phyloP scores from a whole-genome alignment of 169 alveolate species.

The Blepharisma undulans region DNA sequence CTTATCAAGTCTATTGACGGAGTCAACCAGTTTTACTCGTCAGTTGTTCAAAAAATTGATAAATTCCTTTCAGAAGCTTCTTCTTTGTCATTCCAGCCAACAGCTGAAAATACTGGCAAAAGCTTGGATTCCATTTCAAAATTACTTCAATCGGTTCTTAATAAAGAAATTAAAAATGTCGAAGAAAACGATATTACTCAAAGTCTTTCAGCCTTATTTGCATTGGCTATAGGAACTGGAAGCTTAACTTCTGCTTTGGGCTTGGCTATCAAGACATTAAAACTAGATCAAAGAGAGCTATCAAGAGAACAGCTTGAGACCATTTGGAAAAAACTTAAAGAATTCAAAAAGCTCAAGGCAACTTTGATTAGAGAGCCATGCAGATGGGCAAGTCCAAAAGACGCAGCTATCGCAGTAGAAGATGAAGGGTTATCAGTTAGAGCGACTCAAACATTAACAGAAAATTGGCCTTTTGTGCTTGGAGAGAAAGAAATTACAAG shows the following conservation, averaged over 20 bases:
- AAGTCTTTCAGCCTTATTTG: slow-evolving; percentile 19
- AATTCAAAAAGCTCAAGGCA: neutral
- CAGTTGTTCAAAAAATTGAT: too few species aligned
- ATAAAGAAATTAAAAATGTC: neutral
- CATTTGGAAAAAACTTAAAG: neutral
- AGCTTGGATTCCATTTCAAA: neutral
- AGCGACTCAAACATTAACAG: too few species aligned
- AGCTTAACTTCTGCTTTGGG: neutral
- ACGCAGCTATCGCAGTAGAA: neutral
- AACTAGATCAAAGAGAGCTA: neutral
- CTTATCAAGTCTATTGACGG: too few species aligned
- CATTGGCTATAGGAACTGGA: slow-evolving; percentile 6
- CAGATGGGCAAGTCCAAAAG: neutral
- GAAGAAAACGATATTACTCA: neutral
- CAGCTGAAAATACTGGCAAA: too few species aligned
- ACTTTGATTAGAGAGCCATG: neutral
- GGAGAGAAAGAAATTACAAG: neutral
- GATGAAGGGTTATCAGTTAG: neutral
- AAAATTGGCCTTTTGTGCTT: neutral
- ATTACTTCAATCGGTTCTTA: slow-evolving; percentile 1
- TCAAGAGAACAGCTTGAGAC: neutral
- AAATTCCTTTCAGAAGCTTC: too few species aligned
- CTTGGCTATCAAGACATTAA: neutral
- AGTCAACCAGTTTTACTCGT: too few species aligned
- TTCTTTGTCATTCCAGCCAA: too few species aligned